Evolutionary conservation across 495 filamentous ascomycete species (phyloP), one percentile per base, ranked within the genome.

Genomic region (Hypoxylon cercidicola): DNA sequence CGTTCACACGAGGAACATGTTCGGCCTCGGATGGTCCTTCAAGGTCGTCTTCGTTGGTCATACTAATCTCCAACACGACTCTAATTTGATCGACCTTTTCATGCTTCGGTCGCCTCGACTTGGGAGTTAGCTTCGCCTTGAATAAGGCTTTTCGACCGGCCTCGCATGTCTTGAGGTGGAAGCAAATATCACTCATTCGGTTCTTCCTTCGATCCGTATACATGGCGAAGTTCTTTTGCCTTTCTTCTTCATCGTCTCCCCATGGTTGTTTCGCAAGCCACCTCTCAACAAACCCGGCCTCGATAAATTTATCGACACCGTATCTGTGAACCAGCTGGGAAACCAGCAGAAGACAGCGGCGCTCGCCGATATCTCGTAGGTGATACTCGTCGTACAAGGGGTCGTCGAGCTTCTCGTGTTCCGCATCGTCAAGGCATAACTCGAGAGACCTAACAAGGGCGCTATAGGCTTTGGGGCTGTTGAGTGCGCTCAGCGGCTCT

Each of bases 261-360:
- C 84, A 85, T 13, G 80, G 81, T 48, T 87, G 83, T 63, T 78
- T 83, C 20, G 75, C 79, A 5, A 87, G 74, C 84, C 84, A 87
- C 48, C 78, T 82, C 49, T 83, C 79, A 15, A 87, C 76, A 56
- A 87, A 84, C 20, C 75, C 72, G 39, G 81, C 77, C 50, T 80
- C 76, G 46, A 86, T 60, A 8, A 85, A 55, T 44, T 74, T 77
- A 21, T 76, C 73, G 21, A 73, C 60, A 16, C 74, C 79, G 45
- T 72, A 78, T 45, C 75, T 75, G 32, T 75, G 75, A n/a, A 80
- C 63, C 1, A 85, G 70, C 43, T 80, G 75, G 28, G 67, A 65
- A 39, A 83, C 62, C 12, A 85, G 73, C 53, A 82, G 72, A 16
- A 87, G 74, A 60, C 79, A 82, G 15, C 78, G 73, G 64, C 80